Evolutionary conservation across 768 basidiomycete genomes (phyloP).

Genomic region (Lentinula boryana): DNA sequence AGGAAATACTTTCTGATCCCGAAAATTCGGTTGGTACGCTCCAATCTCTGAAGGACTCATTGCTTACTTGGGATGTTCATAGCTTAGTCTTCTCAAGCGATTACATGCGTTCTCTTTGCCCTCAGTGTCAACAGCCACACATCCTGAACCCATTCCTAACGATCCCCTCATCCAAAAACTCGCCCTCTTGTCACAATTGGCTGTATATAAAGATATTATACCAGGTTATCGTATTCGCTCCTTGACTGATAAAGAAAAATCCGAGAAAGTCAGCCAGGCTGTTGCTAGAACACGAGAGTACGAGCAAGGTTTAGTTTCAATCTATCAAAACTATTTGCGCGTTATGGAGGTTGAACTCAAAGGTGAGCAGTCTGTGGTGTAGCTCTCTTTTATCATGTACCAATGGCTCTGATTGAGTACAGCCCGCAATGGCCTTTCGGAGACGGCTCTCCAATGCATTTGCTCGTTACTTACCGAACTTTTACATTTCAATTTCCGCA

Average conservation of each 20-base stretch:
- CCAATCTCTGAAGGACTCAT: neutral
- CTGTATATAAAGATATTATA: slow-evolving; percentile 93
- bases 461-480: slow-evolving; percentile 78
- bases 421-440: slow-evolving; percentile 64
- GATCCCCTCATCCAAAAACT: slow-evolving; percentile 82
- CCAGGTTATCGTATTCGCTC: slow-evolving; percentile 94
- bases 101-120: slow-evolving; percentile 83
- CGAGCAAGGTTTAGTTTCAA: slow-evolving; percentile 87
- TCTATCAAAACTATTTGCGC: slow-evolving; percentile 87
- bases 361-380: slow-evolving; percentile 37
- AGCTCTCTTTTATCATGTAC: neutral
- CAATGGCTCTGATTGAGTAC: slow-evolving; percentile 12
- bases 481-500: slow-evolving; percentile 95
- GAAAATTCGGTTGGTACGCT: slow-evolving; percentile 76
- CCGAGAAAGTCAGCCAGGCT: slow-evolving; percentile 92
- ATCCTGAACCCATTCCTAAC: slow-evolving; percentile 67
- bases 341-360: slow-evolving; percentile 83
- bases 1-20: slow-evolving; percentile 91
- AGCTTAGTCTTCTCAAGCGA: slow-evolving; percentile 87
- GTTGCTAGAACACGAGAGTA: slow-evolving; percentile 87
- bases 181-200: slow-evolving; percentile 83
- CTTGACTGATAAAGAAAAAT: slow-evolving; percentile 84
- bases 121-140: slow-evolving; percentile 64
- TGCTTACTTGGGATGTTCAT: slow-evolving; percentile 4
- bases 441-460: slow-evolving; percentile 76